Base-by-base conservation (phyloP, 2,329 filamentous ascomycete genomes). In the Pseudogymnoascus sp. region DNA sequence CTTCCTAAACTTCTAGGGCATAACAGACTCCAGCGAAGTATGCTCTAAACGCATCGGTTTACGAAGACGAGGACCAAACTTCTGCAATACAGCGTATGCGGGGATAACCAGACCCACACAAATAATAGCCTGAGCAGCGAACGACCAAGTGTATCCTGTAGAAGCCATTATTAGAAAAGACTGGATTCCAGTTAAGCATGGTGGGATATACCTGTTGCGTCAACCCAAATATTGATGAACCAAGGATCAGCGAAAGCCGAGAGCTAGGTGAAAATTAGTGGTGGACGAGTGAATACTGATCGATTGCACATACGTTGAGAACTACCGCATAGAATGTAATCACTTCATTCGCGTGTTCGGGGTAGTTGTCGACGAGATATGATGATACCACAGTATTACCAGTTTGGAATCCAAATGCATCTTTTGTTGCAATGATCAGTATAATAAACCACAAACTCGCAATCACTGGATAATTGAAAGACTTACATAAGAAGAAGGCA, bases 331-430 rank as follows among this genome's bases (percentile, higher is more conserved):
- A 84, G 68, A 84, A 84, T 6, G 78, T 81, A 34, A 84, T 76
- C 38, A 82, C 75, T 43, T 79, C 79, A 70, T 82, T 84, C 38
- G 79, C 79, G 68, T 84, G 81, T 14, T 81, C 70, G 0, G 81
- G 82, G 69, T 85, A 84, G 53, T 76, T 76, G 69, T 85, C 83
- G 36, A 85, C 77, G 14, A 84, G 76, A 68, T 85, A 85, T 5
- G 77, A 76, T 49, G 77, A 80, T 8, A 80, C 72, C 2, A 79
- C 77, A 0, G 81, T 82, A 68, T 84, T 85, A 34, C 82, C 82
- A 61, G 84, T 79, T 65, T 85, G 82, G 65, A 84, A 79, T 16
- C 82, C 82, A 0, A 80, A 78, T 0, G 79, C 80, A 68, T 83
- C 80, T 82, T 61, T 14, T 34, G 14, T 53, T 31, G 46, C 25